Evolutionary conservation across 2,329 filamentous ascomycete genomes (phyloP), one percentile per base, ranked within the genome.

Genomic region (Acrocalymma vagum): DNA sequence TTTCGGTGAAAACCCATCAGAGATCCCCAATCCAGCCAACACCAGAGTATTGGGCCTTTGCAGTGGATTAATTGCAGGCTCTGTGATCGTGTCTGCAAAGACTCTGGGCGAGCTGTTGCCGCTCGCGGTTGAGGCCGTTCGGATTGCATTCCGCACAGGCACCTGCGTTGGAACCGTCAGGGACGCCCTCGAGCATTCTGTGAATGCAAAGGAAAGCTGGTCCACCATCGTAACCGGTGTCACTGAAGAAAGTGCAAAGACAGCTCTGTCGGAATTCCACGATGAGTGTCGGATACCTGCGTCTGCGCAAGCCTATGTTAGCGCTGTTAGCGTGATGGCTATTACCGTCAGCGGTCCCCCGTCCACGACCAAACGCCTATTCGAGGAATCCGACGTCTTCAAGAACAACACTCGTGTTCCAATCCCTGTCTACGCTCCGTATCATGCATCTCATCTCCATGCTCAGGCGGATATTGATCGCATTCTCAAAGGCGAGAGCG

Each of bases 31-130:
- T 63, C 76, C 63, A 60, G 74, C 59, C 66, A 82, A 70, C 61
- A 74, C 72, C 13, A 67, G 78, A 58, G 73, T 85, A 16, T 76
- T 87, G 18, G 85, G 84, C 42, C 77, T 88, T 28, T 88, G 85
- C 73, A 86, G 84, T 26, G 86, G 86, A 35, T 75, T 86, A 15
- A 81, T 88, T 55, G 84, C 85, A n/a, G 85, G 83, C n/a, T 75
- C 81, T 9, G 85, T 84, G 11, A 80, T 88, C 41, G 80, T 84
- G 9, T 83, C 81, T 15, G 79, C 85, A 21, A 79, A 79, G 44
- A 84, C 82, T 5, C 71, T 87, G 31, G 81, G 80, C 13, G 77
- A 82, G 30, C 72, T 89, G 23, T 73, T 87, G 15, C 79, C 79
- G 6, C 73, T 88, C 34, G 84, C 79, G 35, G 77, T 85, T 11